These are phyloP conservation scores for Pleomassaria siparia DNA, from an alignment of 2,329 filamentous ascomycete genomes.

Conservation along the genomic window DNA sequence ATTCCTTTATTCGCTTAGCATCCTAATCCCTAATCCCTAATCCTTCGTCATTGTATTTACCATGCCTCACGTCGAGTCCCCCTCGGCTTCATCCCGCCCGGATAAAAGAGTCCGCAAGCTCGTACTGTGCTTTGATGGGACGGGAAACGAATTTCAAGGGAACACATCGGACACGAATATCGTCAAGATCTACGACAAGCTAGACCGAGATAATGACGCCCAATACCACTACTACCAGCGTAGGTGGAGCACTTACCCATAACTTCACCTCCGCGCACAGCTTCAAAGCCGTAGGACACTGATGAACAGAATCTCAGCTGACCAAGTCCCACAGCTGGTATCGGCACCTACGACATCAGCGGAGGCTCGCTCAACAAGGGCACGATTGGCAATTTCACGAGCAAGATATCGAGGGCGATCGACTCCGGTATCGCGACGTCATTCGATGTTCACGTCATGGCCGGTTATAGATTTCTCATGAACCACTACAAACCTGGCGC, in stretches of 20 bases:
- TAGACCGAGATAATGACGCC: conserved; percentile 63
- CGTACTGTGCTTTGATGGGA: conserved; percentile 55
- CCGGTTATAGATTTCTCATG: conserved; percentile 38
- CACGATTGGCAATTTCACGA: conserved; percentile 3
- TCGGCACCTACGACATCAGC: neutral
- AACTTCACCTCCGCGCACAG: neutral
- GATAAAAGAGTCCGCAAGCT: conserved; percentile 36
- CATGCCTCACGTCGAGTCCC: neutral
- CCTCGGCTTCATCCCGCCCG: neutral
- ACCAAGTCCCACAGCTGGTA: conserved; percentile 2
- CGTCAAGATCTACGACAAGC: conserved; percentile 70
- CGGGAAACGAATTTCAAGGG: conserved; percentile 47
- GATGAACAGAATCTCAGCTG: neutral
- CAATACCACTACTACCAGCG: conserved; percentile 50
- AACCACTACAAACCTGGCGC: conserved; percentile 32
- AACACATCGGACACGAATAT: conserved; percentile 50
- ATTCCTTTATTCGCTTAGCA: neutral
- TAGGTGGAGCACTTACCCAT: neutral
- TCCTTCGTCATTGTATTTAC: neutral
- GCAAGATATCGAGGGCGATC: neutral
- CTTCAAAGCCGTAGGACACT: neutral
- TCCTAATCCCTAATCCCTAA: neutral
- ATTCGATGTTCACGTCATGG: conserved; percentile 21
- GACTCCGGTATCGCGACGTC: conserved; percentile 14
- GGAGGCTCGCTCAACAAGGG: conserved; percentile 2